phyloP scores from a whole-genome alignment of 306 rosid genomes.

The Dryas octopetala region DNA sequence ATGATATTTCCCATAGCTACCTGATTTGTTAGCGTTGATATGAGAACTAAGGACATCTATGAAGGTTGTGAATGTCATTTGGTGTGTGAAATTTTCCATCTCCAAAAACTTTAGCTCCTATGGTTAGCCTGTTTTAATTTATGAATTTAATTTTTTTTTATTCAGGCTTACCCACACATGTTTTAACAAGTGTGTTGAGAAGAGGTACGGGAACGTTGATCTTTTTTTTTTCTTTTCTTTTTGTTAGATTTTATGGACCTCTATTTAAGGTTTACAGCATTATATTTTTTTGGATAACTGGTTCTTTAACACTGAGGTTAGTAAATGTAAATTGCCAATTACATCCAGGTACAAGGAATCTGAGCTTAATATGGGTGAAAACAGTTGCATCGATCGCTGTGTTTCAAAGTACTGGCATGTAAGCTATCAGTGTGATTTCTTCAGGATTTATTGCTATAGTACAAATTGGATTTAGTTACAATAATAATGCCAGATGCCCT shows the following conservation, averaged over 20 bases:
- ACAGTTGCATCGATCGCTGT: slow-evolving; percentile 95
- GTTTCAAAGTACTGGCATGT: slow-evolving; percentile 99
- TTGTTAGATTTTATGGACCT: slow-evolving; percentile 3
- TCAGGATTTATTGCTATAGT: slow-evolving; percentile 10
- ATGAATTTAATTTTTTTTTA: slow-evolving; percentile 1
- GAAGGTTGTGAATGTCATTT: background rate
- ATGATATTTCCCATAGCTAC: background rate
- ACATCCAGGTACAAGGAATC: slow-evolving; percentile 85
- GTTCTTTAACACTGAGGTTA: background rate
- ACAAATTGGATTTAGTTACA: background rate
- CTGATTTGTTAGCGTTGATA: background rate
- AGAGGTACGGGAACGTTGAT: slow-evolving; percentile 53
- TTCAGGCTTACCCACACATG: slow-evolving; percentile 94
- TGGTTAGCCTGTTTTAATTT: background rate
- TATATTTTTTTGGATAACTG: background rate
- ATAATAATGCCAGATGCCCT: background rate
- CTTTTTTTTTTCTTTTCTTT: background rate
- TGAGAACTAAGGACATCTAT: background rate
- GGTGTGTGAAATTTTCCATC: background rate
- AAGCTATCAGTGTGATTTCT: slow-evolving; percentile 33
- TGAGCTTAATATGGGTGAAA: slow-evolving; percentile 98
- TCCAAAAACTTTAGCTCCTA: too few species aligned
- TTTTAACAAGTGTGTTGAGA: slow-evolving; percentile 88
- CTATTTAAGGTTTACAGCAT: background rate
- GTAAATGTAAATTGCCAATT: background rate